These are phyloP conservation scores for Psilocybe azurescens DNA, from an alignment of 768 basidiomycete species.

Conservation along the genomic window DNA sequence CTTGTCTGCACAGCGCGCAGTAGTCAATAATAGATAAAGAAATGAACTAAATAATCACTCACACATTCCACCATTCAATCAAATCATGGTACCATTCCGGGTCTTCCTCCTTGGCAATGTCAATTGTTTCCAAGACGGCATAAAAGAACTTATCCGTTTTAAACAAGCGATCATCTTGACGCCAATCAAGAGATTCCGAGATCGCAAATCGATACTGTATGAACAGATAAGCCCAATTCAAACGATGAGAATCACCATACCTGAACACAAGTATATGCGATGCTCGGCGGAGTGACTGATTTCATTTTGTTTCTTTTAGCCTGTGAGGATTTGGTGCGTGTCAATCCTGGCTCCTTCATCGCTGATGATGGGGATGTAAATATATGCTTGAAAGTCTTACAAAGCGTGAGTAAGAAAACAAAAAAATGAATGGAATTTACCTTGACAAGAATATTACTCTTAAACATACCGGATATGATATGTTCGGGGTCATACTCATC, in stretches of 20 bases:
- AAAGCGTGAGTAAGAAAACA: neutral
- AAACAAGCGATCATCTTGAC: neutral
- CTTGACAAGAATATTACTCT: neutral
- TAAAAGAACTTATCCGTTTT: neutral
- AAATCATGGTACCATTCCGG: neutral
- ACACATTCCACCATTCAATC: neutral
- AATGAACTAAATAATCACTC: neutral
- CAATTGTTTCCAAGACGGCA: neutral
- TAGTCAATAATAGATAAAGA: neutral
- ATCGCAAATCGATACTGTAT: neutral
- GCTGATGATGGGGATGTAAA: conserved; percentile 3
- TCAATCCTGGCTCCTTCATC: neutral
- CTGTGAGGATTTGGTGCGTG: neutral
- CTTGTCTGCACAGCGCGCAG: neutral
- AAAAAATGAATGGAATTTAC: neutral
- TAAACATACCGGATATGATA: neutral
- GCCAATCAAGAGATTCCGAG: neutral
- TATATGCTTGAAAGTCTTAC: neutral
- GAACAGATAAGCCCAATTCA: no score
- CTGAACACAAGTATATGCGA: neutral
- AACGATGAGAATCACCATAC: neutral
- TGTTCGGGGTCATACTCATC: conserved; percentile 7
- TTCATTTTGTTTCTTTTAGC: neutral
- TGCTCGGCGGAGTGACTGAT: neutral
- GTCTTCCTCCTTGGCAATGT: neutral